These are phyloP conservation scores for Acacia crassicarpa DNA, from an alignment of 306 rosid genomes.

Conservation along the genomic window DNA sequence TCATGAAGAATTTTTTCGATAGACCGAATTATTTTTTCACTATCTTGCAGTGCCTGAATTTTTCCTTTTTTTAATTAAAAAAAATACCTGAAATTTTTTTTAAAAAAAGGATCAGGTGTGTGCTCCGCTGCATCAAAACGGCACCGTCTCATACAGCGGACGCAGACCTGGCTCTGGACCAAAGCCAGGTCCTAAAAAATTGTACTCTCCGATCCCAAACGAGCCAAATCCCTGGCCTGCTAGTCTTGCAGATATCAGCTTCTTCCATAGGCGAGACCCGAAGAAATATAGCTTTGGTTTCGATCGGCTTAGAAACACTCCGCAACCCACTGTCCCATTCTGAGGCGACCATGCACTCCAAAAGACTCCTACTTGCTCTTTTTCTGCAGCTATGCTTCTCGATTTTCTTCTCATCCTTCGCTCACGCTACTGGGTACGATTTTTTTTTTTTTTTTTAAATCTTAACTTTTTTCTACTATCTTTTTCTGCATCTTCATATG, in stretches of 20 bases:
- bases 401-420: conserved; percentile 52
- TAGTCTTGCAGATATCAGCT: neutral
- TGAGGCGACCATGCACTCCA: conserved; percentile 47
- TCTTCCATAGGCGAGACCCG: conserved; percentile 24
- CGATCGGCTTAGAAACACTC: conserved; percentile 15
- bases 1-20: too few relatives aligned
- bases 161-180: too few relatives aligned
- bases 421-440: conserved; percentile 66
- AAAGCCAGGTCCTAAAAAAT: neutral
- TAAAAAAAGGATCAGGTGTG: too few relatives aligned
- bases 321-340: neutral
- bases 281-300: neutral
- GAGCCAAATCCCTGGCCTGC: neutral
- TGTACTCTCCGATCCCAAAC: neutral
- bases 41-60: too few relatives aligned
- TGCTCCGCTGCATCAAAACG: too few relatives aligned
- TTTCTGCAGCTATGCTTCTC: conserved; percentile 49
- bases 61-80: too few relatives aligned
- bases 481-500: neutral
- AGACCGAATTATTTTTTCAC: too few relatives aligned
- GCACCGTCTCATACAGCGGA: too few relatives aligned
- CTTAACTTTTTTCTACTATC: neutral
- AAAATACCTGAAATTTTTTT: too few relatives aligned
- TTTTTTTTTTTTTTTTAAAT: neutral
- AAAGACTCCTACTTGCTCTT: conserved; percentile 43